These are phyloP conservation scores for Sporisorium reilianum DNA, from an alignment of 1,284 basidiomycete species.

Conservation along the genomic window DNA sequence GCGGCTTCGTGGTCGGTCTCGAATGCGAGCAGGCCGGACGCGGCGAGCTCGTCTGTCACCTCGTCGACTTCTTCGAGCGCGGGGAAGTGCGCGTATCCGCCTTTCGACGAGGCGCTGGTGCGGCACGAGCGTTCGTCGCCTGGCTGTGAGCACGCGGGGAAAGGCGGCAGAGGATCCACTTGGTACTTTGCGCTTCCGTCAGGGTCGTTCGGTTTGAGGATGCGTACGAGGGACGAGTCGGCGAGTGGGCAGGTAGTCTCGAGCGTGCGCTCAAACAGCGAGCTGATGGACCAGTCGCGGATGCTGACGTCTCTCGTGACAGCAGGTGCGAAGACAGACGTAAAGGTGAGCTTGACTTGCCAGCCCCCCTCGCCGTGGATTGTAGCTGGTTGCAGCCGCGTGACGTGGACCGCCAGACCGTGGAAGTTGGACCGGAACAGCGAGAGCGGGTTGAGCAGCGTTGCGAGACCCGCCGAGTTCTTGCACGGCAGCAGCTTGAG, in stretches of 20 bases:
- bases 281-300: conserved; percentile 50
- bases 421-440: conserved; percentile 90
- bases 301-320: conserved; percentile 35
- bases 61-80: conserved; percentile 30
- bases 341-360: conserved; percentile 80
- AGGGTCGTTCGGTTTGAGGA: conserved; percentile 37
- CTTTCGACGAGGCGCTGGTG: not conserved
- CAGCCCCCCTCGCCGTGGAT: conserved; percentile 72
- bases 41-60: conserved; percentile 35
- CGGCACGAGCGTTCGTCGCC: conserved; percentile 9
- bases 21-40: conserved; percentile 21
- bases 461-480: conserved; percentile 83
- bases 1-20: conserved; percentile 31
- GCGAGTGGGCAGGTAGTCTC: conserved; percentile 51
- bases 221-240: conserved; percentile 27
- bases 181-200: conserved; percentile 9
- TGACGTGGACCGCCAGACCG: conserved; percentile 79
- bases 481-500: conserved; percentile 94
- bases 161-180: conserved; percentile 24
- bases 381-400: not conserved
- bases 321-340: conserved; percentile 81
- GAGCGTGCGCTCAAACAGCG: conserved; percentile 45
- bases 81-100: conserved; percentile 11
- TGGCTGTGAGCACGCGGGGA: conserved; percentile 6
- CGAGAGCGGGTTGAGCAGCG: conserved; percentile 84